Evolutionary conservation across 805 yeast genomes (phyloP).

Genomic region (Lipomyces starkeyi): DNA sequence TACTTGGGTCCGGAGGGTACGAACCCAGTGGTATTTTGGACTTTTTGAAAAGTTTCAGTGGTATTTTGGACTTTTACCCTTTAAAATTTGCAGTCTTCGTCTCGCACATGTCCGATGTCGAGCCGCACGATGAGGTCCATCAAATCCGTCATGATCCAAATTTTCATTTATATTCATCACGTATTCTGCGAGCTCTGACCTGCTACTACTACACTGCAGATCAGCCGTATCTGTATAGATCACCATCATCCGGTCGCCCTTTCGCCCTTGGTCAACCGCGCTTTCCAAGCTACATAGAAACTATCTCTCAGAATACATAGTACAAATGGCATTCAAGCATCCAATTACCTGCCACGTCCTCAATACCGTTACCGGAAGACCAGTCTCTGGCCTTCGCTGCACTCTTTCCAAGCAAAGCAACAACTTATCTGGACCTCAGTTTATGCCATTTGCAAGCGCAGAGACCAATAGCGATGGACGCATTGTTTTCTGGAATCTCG

Average conservation of each 20-base stretch:
- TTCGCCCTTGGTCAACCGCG: not conserved
- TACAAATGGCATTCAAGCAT: slow-evolving; percentile 44
- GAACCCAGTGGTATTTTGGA: no score
- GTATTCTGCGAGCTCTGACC: no score
- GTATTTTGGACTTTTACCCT: no score
- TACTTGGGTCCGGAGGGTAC: no score
- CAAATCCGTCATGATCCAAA: no score
- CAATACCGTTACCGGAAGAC: slow-evolving; percentile 82
- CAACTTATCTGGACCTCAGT: slow-evolving; percentile 7
- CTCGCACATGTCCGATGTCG: no score
- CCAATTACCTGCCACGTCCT: slow-evolving; percentile 90
- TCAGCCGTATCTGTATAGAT: not conserved
- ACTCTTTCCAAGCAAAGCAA: slow-evolving; percentile 47
- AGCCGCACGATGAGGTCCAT: no score
- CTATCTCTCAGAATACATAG: not conserved
- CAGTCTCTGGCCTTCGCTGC: slow-evolving; percentile 79
- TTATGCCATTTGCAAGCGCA: slow-evolving; percentile 65
- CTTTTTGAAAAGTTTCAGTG: no score
- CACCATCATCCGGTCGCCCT: not conserved
- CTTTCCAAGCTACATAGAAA: not conserved
- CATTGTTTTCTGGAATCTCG: slow-evolving; percentile 63
- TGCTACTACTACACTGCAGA: not conserved
- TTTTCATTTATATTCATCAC: no score
- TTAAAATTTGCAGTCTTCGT: no score
- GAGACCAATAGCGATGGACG: slow-evolving; percentile 84